Evolutionary conservation across 768 basidiomycete genomes (phyloP).

Genomic region (Tephrocybe rancida): DNA sequence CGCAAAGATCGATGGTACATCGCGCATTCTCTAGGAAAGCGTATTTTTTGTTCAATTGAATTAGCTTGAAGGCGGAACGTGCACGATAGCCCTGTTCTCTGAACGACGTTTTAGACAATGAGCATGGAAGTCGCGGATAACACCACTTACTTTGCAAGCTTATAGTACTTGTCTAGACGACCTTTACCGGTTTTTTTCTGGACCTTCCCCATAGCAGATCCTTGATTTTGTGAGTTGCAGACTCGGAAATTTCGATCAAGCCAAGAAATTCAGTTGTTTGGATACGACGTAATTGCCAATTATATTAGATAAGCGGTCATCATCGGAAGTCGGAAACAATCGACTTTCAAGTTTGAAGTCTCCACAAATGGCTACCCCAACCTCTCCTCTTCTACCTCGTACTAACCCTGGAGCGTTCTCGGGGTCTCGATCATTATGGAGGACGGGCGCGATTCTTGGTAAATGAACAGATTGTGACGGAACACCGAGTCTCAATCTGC

Average conservation of each 20-base stretch:
- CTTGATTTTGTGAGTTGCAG: neutral
- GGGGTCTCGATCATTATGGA: constrained; percentile 37
- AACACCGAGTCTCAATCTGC: neutral
- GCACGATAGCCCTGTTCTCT: constrained; percentile 99
- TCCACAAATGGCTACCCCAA: constrained; percentile 20
- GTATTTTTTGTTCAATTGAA: constrained; percentile 98
- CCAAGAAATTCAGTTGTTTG: constrained; percentile 10
- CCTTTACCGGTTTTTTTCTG: constrained; percentile 97
- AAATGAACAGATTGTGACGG: constrained; percentile 10
- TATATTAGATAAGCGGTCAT: constrained; percentile 3
- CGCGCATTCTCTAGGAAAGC: constrained; percentile 84
- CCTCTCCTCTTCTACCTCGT: constrained; percentile 27
- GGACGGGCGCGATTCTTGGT: constrained; percentile 45
- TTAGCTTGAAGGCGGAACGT: constrained; percentile 98
- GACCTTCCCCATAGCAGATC: constrained; percentile 61
- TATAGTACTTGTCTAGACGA: constrained; percentile 96
- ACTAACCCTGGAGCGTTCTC: constrained; percentile 6
- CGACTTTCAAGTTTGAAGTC: too few species aligned
- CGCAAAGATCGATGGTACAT: constrained; percentile 98
- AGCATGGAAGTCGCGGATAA: neutral
- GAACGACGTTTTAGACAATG: constrained; percentile 16
- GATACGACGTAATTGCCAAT: constrained; percentile 4
- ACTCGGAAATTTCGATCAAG: neutral
- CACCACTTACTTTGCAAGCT: constrained; percentile 79
- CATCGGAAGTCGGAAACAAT: too few species aligned